Percentiles rank a stretch among this genome's conserved stretches.
Conservation (phyloP, 1,284 basidiomycete genomes). For the Apiotrichum laibachii region DNA sequence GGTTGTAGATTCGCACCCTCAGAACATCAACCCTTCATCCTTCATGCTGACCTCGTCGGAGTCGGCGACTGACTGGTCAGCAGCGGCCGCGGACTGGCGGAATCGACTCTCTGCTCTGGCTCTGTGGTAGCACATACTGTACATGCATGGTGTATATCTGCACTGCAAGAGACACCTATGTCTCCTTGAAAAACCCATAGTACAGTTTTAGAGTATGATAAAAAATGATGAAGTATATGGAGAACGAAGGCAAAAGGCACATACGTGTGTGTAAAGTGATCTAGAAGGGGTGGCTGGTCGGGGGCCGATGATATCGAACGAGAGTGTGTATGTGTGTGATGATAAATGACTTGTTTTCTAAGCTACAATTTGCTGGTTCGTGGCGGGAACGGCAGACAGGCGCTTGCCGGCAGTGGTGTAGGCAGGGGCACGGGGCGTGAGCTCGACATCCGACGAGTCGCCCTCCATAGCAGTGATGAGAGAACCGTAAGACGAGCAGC, state of each 20-base stretch:
- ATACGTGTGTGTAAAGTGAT: no score
- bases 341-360: neutral
- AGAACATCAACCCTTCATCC: no score
- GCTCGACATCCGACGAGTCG: neutral
- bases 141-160: conserved; percentile 1
- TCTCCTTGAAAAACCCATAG: neutral
- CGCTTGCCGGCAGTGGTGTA: neutral
- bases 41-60: no score
- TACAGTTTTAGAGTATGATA: neutral
- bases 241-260: neutral
- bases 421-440: neutral
- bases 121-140: neutral
- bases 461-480: neutral
- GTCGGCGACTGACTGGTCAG: no score
- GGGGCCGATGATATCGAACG: no score
- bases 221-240: neutral
- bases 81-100: no score
- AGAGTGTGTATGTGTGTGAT: no score
- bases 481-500: conserved; percentile 1
- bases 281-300: no score
- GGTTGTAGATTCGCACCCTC: no score
- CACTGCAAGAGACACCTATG: neutral
- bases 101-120: no score
- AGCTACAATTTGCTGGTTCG: conserved; percentile 1
- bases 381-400: neutral